phyloP scores from a whole-genome alignment of 2,329 filamentous ascomycete genomes.

The Tetracladium maxilliforme region DNA sequence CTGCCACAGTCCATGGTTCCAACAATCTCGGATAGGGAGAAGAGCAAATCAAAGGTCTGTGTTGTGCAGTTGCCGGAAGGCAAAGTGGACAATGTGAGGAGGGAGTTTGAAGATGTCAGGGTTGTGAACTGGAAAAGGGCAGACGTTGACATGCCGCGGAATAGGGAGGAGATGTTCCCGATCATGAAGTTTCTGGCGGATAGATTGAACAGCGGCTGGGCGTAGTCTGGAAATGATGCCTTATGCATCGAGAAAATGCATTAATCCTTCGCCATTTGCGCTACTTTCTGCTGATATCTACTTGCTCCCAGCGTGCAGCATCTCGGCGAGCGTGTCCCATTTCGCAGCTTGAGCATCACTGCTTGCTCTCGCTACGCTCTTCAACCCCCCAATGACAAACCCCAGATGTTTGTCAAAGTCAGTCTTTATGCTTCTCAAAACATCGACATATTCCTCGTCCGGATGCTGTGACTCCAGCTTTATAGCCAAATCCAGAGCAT shows the following conservation, averaged over 20 bases:
- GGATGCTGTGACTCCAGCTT: constrained; percentile 35
- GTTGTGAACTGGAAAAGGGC: constrained; percentile 53
- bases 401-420: constrained; percentile 51
- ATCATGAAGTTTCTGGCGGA: too few relatives aligned
- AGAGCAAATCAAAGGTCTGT: constrained; percentile 48
- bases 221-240: too few relatives aligned
- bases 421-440: constrained; percentile 38
- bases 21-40: constrained; percentile 26
- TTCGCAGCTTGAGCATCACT: constrained; percentile 50
- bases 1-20: constrained; percentile 37
- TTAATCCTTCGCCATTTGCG: too few relatives aligned
- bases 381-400: constrained; percentile 60
- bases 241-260: too few relatives aligned
- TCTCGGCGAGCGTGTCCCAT: constrained; percentile 74
- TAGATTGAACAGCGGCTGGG: too few relatives aligned
- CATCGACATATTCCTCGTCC: constrained; percentile 26
- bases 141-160: constrained; percentile 72
- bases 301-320: constrained; percentile 51
- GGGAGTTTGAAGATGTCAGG: constrained; percentile 51
- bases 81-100: constrained; percentile 47
- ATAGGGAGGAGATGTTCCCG: constrained; percentile 73
- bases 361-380: constrained; percentile 60
- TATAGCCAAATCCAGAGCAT: constrained; percentile 61
- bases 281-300: too few relatives aligned
- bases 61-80: constrained; percentile 46